phyloP scores from a whole-genome alignment of 352 stramenopile genomes.

The Globisporangium cylindrosporum region DNA sequence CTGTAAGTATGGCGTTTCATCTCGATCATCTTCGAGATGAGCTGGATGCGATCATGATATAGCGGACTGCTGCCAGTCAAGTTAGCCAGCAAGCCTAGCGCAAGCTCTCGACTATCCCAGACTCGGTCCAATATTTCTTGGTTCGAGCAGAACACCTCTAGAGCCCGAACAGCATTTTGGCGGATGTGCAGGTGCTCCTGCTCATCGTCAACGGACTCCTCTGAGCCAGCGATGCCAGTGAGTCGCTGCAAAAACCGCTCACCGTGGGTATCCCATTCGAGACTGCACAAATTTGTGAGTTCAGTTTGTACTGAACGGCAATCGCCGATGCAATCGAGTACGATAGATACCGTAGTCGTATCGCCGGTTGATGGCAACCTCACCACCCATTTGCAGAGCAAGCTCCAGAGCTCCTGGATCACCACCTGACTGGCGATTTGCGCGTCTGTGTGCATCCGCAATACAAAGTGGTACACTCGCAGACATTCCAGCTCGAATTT shows the following conservation, averaged over 20 bases:
- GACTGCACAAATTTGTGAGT: not conserved
- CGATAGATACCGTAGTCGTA: not conserved
- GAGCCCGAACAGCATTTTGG: not conserved
- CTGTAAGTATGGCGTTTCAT: not conserved
- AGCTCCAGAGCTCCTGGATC: not conserved
- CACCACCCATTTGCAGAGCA: not conserved
- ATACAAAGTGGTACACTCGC: slow-evolving; percentile 2
- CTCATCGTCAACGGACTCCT: not conserved
- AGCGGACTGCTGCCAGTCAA: not conserved
- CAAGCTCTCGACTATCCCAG: not conserved
- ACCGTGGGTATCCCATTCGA: not conserved
- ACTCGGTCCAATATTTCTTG: not conserved
- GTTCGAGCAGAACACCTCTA: slow-evolving; percentile 2
- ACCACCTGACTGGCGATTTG: not conserved
- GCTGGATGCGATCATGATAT: slow-evolving; percentile 6
- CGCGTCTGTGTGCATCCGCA: not conserved
- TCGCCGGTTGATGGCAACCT: not conserved
- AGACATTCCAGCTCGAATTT: slow-evolving; percentile 4
- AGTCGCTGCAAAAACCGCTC: not conserved
- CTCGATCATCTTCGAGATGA: not conserved
- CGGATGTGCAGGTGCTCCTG: not conserved
- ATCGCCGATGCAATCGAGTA: not conserved
- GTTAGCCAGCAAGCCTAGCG: not conserved
- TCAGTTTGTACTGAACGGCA: not conserved
- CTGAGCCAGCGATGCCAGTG: not conserved